Evolutionary conservation across 1,284 basidiomycete genomes (phyloP), one percentile per base, ranked within the genome.

Genomic region (Tilletia walkeri): DNA sequence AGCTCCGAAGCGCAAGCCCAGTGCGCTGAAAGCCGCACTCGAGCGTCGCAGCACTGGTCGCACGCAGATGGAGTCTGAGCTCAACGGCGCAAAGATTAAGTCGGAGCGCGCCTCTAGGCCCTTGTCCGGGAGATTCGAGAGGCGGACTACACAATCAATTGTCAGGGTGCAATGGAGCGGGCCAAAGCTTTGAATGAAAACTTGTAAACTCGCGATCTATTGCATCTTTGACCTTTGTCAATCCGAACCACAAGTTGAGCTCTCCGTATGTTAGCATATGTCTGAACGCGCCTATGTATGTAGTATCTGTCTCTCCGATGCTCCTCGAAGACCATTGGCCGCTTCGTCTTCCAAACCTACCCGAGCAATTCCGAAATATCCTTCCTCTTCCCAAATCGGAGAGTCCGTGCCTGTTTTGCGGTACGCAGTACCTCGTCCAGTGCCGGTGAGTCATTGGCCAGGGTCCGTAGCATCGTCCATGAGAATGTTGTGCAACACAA

Each of bases 61-160:
- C 4, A 61, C 56, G n/a, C 9, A 16, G 56, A 61, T 61, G 56
- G 56, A 61, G 24, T 6, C 56, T 7, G 24, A 61, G 36, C 56
- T 61, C 2, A 61, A 61, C 56, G 6, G 6, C 20, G 56, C 30
- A n/a, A 61, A 36, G 4, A 7, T 61, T 18, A 30, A 38, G 18
- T 6, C 56, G 2, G 36, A 30, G 24, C 5, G 24, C 5, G 7
- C 36, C 56, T n/a, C n/a, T 7, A 30, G 56, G 34, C 12, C 24
- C 10, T 61, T 30, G 56, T 30, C 24, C 56, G 56, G 9, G n/a
- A 61, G 56, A n/a, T 61, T 36, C 56, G 56, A 6, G 56, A 61
- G 7, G 24, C 36, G 12, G 56, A 61, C 36, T 9, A 16, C n/a
- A 18, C 9, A 9, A n/a, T 61, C 24, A 1, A n/a, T 2, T 61